Evolutionary conservation across 768 basidiomycete genomes (phyloP), one percentile per base, ranked within the genome.

Genomic region (Boletus coccyginus): DNA sequence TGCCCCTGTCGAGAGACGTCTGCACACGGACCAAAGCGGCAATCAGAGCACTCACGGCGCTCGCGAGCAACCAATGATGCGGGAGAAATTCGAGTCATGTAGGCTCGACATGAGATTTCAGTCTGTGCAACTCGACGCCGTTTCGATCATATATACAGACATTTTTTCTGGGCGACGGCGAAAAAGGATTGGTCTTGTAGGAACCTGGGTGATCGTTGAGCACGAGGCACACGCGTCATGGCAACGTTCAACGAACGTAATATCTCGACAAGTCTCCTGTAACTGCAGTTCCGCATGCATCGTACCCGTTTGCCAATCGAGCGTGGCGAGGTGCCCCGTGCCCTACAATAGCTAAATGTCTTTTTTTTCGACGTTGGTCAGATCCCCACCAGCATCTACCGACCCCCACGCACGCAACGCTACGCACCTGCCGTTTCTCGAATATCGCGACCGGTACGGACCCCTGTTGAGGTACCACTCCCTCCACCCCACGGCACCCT

Each of bases 81-180:
- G 93, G 94, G 8, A 99, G 79, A 68, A 93, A 98, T 65, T 95
- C 92, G 39, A 99, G 81, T 56, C 88, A 78, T 7, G 91, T 92
- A 2, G 93, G 90, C 65, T 98, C 97, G 58, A 97, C 82, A 63
- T 94, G 92, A 1, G 84, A 77, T 67, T 88, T 88, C 14, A 94
- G 77, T 59, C 84, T 80, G 65, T 98, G 97, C 5, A 99, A 72
- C 69, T 98, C 97, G 14, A 97, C 88, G 21, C 97, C 96, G 62
- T 93, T 84, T 33, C 87, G 82, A 73, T 98, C 97, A 61, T 99
- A 98, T 44, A 99, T 93, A 73, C 91, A 99, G 17, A 90, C 91
- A 68, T 78, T 94, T 90, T 73, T 92, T 91, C 73, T 99, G 96
- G 0, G 96, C 95, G 10, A 97, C 94, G 2, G 96, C 96, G 66